Evolutionary conservation across 2,329 filamentous ascomycete species (phyloP), one percentile per base, ranked within the genome.

Genomic region (Trichoderma koningii): DNA sequence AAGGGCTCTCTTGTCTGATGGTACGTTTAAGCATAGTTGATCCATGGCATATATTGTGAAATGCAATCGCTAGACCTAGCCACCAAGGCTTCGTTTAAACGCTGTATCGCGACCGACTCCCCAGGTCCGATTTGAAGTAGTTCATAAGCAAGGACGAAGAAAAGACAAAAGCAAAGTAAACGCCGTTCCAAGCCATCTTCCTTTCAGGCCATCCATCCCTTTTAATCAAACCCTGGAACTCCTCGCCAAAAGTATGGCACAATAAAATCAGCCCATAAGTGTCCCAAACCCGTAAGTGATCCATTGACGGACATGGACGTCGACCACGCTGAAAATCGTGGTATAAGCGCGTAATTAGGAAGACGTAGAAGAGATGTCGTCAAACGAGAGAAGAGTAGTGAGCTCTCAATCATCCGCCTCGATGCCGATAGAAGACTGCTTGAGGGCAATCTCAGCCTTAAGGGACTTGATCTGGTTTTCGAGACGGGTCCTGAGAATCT

Each of bases 401-500:
- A 7, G 4, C 10, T 15, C 21, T 60, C 71, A 77, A 57, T 77
- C 76, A 55, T 79, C 77, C 26, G 71, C 71, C 62, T 79, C 77
- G 26, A 78, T 76, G 55, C 77, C 78, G 30, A 81, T 79, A 12
- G 78, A 80, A 26, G 76, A 76, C 69, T 78, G 78, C 71, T 81
- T 81, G 65, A 81, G 74, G 67, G 77, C 77, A 69, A 81, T 79
- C 67, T 80, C 79, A 19, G 76, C 76, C 71, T 75, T 78, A 55
- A 81, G 74, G 71, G 79, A 76, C 70, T 78, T 82, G 69, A 86
- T 83, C 57, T 79, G 81, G 26, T 74, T 76, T 68, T 83, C 78
- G 19, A 87, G 73, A 28, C 85, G 80, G 64, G 78, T 79, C 66
- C 78, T 77, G 65, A 87, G 73, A 64, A 87, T 82, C 65, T 77